Evolutionary conservation across 176 grass and related monocot genomes (phyloP), one percentile per base, ranked within the genome.

Genomic region (Tuctoria greenei): DNA sequence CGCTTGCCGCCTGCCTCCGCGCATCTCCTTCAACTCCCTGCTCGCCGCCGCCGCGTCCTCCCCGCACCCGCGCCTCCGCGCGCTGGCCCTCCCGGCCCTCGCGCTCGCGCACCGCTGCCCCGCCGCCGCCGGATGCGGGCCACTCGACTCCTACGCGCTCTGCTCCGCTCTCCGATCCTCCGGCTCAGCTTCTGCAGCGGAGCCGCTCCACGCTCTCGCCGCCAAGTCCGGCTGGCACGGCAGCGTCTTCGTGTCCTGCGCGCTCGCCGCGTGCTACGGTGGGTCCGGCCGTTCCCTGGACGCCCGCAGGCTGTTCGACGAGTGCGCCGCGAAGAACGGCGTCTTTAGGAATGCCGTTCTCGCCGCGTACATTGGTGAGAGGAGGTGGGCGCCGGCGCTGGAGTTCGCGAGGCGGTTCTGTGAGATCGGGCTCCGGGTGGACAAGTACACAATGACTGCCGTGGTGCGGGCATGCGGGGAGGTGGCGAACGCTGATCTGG

Each of bases 191-290:
- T 20, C 51, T 4, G 40, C 86, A 0, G 73, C 31, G 25, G 71
- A 5, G 26, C 64, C 69, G 24, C 68, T 93, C 57, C 86, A 89
- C 67, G 61, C 72, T 3, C 42, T 76, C 5, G 72, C 83, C 2
- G 28, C 84, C 31, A 89, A 66, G 72, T 86, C 86, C 8, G 90
- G 86, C 3, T 84, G 83, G 76, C 62, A 84, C 44, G 73, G 76
- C 37, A 93, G 90, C 76, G 66, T 92, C 76, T 92, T 89, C 80
- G 71, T 92, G 18, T 61, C 83, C 80, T 88, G 90, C 17, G 86
- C 86, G 26, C 60, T 93, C 72, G 80, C 87, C 62, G 80, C 81
- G 43, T 81, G 61, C 44, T 89, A 93, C 8, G 83, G 79, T 3
- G 78, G 66, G 38, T 66, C 56, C 7, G 83, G 86, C 9, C 61